Evolutionary conservation across 257 asterid genomes (phyloP).

Genomic region (Petunia axillaris): DNA sequence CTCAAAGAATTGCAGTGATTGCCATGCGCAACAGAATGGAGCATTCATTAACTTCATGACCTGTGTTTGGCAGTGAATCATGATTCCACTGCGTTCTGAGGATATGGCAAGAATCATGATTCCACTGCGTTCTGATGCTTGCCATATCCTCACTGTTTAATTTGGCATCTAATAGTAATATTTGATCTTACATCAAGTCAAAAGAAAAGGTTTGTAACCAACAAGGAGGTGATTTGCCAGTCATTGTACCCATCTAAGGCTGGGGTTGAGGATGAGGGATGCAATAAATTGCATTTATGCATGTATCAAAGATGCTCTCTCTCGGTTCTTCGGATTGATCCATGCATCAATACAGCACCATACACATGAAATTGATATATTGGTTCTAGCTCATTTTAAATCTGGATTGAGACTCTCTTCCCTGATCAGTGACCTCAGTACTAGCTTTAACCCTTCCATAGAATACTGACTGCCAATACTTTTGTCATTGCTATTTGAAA

Average conservation of each 20-base stretch:
- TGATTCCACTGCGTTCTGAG: neutral
- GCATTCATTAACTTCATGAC: neutral
- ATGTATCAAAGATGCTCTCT: neutral
- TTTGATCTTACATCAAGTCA: neutral
- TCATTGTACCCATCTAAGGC: neutral
- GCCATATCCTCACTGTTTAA: neutral
- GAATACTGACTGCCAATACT: neutral
- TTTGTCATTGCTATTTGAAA: neutral
- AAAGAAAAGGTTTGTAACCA: neutral
- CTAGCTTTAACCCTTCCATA: neutral
- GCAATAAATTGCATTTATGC: neutral
- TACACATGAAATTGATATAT: neutral
- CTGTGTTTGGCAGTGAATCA: neutral
- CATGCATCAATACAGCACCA: neutral
- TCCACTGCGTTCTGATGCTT: neutral
- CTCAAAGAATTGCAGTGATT: neutral
- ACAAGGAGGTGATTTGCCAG: slow-evolving; percentile 18
- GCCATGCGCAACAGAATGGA: neutral
- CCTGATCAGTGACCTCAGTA: neutral
- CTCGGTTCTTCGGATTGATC: slow-evolving; percentile 3
- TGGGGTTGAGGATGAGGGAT: slow-evolving; percentile 18
- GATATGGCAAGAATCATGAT: neutral
- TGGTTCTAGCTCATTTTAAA: neutral
- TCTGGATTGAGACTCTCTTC: neutral
- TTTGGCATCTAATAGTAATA: neutral